These are phyloP conservation scores for Daldinia sp. DNA, from an alignment of 2,329 filamentous ascomycete genomes.

Conservation along the genomic window DNA sequence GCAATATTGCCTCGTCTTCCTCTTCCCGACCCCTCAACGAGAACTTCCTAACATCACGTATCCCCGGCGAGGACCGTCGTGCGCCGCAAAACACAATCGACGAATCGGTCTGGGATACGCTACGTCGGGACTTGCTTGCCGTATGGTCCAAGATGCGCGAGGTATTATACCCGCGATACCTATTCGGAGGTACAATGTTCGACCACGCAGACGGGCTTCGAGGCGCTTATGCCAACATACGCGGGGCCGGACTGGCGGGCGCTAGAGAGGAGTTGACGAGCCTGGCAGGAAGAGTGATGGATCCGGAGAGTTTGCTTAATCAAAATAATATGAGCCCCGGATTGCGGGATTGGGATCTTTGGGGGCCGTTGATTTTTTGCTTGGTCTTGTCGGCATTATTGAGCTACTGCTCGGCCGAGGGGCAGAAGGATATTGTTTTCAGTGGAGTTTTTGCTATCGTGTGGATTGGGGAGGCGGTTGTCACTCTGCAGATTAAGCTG, in stretches of 20 bases:
- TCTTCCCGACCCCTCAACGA: slow-evolving; percentile 71
- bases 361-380: slow-evolving; percentile 96
- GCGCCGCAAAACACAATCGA: slow-evolving; percentile 94
- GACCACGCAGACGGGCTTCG: slow-evolving; percentile 62
- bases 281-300: slow-evolving; percentile 68
- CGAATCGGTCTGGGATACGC: slow-evolving; percentile 96
- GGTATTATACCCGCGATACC: slow-evolving; percentile 94
- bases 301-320: slow-evolving; percentile 66
- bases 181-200: slow-evolving; percentile 76
- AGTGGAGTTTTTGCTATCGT: slow-evolving; percentile 96
- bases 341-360: slow-evolving; percentile 95
- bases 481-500: slow-evolving; percentile 97
- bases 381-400: slow-evolving; percentile 86
- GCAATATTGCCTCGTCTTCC: slow-evolving; percentile 75
- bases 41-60: slow-evolving; percentile 85
- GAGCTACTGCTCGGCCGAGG: slow-evolving; percentile 78
- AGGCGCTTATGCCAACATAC: slow-evolving; percentile 68
- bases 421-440: slow-evolving; percentile 90
- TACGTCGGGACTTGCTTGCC: slow-evolving; percentile 87
- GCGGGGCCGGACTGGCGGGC: slow-evolving; percentile 65
- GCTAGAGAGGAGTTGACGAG: slow-evolving; percentile 69
- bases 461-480: slow-evolving; percentile 95
- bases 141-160: slow-evolving; percentile 99
- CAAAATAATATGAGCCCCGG: slow-evolving; percentile 85
- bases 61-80: slow-evolving; percentile 90